Conservation (phyloP, 2,329 filamentous ascomycete genomes). For the Paecilomyces sp. region DNA sequence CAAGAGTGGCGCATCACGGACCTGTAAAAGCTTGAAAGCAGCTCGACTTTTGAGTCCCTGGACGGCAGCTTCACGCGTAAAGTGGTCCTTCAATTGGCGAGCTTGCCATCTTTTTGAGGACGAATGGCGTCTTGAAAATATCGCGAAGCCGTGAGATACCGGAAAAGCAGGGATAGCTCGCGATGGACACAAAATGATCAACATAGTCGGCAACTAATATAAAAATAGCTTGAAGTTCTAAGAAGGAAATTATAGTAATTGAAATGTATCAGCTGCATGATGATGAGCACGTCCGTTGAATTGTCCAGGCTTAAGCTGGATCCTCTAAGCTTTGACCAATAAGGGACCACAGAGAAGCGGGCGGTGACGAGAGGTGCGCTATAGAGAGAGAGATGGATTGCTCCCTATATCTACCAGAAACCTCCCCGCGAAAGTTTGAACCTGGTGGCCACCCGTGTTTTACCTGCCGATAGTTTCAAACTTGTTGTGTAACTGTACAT, state of each 20-base stretch:
- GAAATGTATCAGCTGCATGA: neutral
- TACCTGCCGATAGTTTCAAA: no score
- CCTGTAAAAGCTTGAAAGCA: slow-evolving; percentile 87
- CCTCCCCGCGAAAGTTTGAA: no score
- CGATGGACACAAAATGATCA: neutral
- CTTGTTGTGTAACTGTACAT: no score
- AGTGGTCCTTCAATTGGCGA: slow-evolving; percentile 67
- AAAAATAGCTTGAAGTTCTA: neutral
- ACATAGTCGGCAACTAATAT: neutral
- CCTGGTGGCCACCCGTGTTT: no score
- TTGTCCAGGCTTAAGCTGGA: no score
- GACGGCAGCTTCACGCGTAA: slow-evolving; percentile 67
- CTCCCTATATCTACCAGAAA: no score
- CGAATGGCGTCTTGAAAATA: slow-evolving; percentile 14
- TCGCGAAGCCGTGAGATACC: neutral
- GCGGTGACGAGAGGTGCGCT: neutral
- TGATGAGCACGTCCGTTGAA: neutral
- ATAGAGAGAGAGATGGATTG: no score
- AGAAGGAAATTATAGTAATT: neutral
- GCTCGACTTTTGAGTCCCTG: slow-evolving; percentile 80
- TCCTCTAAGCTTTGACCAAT: neutral
- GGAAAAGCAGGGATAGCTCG: neutral
- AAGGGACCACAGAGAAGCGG: neutral
- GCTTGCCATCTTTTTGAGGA: slow-evolving; percentile 77
- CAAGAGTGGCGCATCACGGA: slow-evolving; percentile 25